Evolutionary conservation across 2,329 filamentous ascomycete species (phyloP).

Genomic region (Berkeleyomyces rouxiae): DNA sequence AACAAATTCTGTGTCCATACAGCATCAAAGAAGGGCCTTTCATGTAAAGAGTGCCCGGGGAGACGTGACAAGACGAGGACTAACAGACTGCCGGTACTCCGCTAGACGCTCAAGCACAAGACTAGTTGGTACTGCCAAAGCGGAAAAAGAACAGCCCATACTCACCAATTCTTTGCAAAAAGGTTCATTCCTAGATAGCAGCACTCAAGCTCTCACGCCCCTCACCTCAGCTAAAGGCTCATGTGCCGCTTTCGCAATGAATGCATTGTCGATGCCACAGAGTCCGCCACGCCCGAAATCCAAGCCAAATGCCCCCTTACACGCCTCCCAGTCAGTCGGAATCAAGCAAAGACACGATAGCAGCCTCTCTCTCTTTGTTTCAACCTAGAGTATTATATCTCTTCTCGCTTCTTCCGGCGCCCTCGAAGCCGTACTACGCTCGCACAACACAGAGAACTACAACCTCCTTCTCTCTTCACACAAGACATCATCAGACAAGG

Average conservation of each 20-base stretch:
- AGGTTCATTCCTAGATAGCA: too few relatives aligned
- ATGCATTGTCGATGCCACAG: too few relatives aligned
- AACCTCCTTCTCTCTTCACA: not conserved
- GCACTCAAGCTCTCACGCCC: too few relatives aligned
- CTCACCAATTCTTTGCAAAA: too few relatives aligned
- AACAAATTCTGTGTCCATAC: too few relatives aligned
- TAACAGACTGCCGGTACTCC: not conserved
- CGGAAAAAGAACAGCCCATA: too few relatives aligned
- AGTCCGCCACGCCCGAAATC: too few relatives aligned
- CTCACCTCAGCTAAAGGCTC: too few relatives aligned
- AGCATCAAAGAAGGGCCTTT: not conserved
- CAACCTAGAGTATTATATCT: not conserved
- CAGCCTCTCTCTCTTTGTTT: not conserved
- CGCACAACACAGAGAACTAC: not conserved
- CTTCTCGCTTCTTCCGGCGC: conserved; percentile 9
- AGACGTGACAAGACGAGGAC: not conserved
- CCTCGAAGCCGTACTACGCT: conserved; percentile 6
- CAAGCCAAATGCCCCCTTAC: too few relatives aligned
- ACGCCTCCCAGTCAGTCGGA: not conserved
- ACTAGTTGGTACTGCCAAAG: too few relatives aligned
- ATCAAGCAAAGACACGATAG: not conserved
- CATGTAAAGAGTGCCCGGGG: not conserved
- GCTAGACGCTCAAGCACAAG: not conserved
- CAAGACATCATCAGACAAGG: not conserved
- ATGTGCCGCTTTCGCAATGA: too few relatives aligned